Evolutionary conservation across 2,329 filamentous ascomycete species (phyloP).

Genomic region (Exophiala phaeomuriformis): DNA sequence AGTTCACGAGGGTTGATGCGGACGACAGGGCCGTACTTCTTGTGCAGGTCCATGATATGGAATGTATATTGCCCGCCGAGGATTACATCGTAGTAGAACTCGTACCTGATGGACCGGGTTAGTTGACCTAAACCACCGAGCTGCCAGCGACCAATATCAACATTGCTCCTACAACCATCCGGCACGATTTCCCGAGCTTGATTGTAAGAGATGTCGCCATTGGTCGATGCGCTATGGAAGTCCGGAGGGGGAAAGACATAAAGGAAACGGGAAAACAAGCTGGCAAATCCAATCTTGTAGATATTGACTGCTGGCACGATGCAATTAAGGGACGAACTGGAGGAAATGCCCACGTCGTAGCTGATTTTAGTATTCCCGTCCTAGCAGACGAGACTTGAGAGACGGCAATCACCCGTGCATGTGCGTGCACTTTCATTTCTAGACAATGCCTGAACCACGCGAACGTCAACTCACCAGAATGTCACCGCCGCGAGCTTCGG

Average conservation of each 20-base stretch:
- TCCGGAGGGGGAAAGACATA: background rate
- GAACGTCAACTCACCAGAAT: slow-evolving; percentile 15
- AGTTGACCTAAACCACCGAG: background rate
- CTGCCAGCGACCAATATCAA: background rate
- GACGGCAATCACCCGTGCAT: too few relatives aligned
- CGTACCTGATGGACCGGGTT: slow-evolving; percentile 12
- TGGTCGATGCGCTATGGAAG: background rate
- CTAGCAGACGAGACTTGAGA: background rate
- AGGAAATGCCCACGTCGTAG: background rate
- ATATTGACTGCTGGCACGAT: background rate
- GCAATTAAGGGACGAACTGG: too few relatives aligned
- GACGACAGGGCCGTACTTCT: slow-evolving; percentile 32
- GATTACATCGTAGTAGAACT: slow-evolving; percentile 34
- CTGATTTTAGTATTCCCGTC: background rate
- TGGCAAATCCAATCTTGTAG: background rate
- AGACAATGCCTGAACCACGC: background rate
- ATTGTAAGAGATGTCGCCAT: too few relatives aligned
- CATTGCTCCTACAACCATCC: too few relatives aligned
- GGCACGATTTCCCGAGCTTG: too few relatives aligned
- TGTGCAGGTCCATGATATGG: slow-evolving; percentile 33
- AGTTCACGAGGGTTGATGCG: slow-evolving; percentile 28
- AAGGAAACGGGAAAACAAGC: background rate
- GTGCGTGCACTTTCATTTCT: too few relatives aligned
- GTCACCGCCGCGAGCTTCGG: slow-evolving; percentile 31
- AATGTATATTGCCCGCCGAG: slow-evolving; percentile 31